These are phyloP conservation scores for Mycena rosella DNA, from an alignment of 768 basidiomycete species.

Conservation along the genomic window DNA sequence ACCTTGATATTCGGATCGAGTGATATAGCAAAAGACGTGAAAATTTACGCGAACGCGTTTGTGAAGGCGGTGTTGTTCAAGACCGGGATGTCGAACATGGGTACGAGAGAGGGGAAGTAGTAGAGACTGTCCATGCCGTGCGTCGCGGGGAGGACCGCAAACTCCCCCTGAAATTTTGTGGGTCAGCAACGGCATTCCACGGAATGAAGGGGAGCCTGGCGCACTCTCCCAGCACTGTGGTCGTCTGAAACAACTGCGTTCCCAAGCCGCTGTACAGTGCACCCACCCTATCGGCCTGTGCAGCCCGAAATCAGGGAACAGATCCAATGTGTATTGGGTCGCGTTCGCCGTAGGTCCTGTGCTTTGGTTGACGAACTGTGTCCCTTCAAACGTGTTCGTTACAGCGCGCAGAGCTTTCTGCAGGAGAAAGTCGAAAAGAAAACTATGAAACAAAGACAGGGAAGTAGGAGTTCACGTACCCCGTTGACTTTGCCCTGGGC, in stretches of 20 bases:
- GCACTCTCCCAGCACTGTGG: slow-evolving; percentile 43
- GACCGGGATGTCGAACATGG: neutral
- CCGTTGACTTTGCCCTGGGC: slow-evolving; percentile 47
- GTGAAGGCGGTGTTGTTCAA: neutral
- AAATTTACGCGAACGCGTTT: neutral
- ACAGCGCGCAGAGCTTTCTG: neutral
- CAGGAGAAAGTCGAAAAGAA: neutral
- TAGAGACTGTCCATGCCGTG: slow-evolving; percentile 39
- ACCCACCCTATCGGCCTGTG: slow-evolving; percentile 23
- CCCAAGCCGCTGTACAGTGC: slow-evolving; percentile 36
- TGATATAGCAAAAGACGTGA: neutral
- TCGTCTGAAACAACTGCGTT: slow-evolving; percentile 35
- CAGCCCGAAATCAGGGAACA: slow-evolving; percentile 40
- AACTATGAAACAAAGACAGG: neutral
- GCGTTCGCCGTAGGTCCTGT: slow-evolving; percentile 29
- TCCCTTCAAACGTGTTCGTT: slow-evolving; percentile 48
- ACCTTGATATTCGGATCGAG: neutral
- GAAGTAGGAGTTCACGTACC: slow-evolving; percentile 37
- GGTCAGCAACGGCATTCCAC: neutral
- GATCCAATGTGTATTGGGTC: slow-evolving; percentile 36
- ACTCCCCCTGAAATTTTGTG: neutral
- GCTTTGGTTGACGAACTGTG: slow-evolving; percentile 40
- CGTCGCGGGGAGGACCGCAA: slow-evolving; percentile 22
- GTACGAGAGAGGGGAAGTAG: neutral
- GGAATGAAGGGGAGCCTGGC: neutral